Base-by-base conservation (phyloP, 345 rosid species). In the Pelargonium nanum region DNA sequence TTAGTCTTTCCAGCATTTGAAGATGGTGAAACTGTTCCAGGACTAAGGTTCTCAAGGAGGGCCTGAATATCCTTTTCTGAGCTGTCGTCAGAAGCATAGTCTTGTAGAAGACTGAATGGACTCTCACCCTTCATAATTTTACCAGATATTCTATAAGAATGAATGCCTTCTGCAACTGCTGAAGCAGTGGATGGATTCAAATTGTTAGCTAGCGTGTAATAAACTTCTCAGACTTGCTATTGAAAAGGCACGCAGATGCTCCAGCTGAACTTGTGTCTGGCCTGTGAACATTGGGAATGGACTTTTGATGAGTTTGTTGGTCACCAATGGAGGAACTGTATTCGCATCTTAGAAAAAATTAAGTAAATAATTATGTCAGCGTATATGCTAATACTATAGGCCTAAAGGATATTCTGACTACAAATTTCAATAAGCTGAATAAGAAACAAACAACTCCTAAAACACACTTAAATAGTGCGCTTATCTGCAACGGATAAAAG, bases 61-160 rank as follows among this genome's bases (percentile, higher is more conserved):
- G 64, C 53, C 50, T 70, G 65, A 17, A 52, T 65, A 53, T 67
- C 59, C 60, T 67, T 73, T 55, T 74, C 84, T 13, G 73, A 71
- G 72, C 73, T 68, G 53, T 79, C 84, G 69, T 75, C 75, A 51
- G 88, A 81, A 71, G 74, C 75, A 79, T 79, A 75, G 48, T 69
- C 75, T 64, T 75, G 79, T n/a, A 77, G 55, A 69, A 72, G 76
- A 71, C 73, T 77, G 74, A 80, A 73, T 25, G 83, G 83, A 65
- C 84, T 72, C 45, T 65, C 63, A 13, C 62, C 56, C 71, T 66
- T 68, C n/a, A 65, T 55, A 53, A 34, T 59, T 50, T 67, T 65
- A 52, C 57, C 19, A 21, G 61, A 53, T 60, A 48, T 60, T 25
- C 57, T 59, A 26, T 63, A 66, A 63, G 72, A 61, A 22, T 50